phyloP scores from a whole-genome alignment of 345 rosid species.

The Salix udensis region DNA sequence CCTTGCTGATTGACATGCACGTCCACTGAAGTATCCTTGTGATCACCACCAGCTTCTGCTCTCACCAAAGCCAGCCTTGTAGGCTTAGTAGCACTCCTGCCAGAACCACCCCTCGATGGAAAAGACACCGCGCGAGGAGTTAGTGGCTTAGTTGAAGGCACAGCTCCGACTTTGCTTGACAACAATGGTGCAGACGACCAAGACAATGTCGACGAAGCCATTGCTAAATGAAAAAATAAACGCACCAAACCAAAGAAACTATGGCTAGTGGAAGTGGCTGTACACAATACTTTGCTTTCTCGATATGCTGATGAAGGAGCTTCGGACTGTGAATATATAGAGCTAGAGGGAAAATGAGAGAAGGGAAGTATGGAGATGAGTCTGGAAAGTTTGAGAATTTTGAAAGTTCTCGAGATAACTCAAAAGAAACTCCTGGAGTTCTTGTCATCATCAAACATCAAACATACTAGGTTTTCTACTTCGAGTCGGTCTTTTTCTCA shows the following conservation, averaged over 20 bases:
- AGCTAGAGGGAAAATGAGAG: neutral
- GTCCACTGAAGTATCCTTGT: conserved; percentile 45
- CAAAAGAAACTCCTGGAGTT: neutral
- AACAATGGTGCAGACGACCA: conserved; percentile 25
- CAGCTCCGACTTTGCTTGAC: neutral
- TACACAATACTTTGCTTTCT: neutral
- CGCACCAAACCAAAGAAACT: neutral
- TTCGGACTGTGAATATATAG: conserved; percentile 2
- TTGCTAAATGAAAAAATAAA: neutral
- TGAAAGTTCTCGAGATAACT: conserved; percentile 8
- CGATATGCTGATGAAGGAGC: neutral
- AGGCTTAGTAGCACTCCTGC: neutral
- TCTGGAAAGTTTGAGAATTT: conserved; percentile 21
- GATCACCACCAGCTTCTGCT: conserved; percentile 36
- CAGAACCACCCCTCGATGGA: neutral
- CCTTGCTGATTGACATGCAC: conserved; percentile 41
- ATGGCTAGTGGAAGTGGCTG: neutral
- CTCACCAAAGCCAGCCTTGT: conserved; percentile 23
- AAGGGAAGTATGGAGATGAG: conserved; percentile 23
- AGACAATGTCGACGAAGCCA: conserved; percentile 41
- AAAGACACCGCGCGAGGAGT: neutral
- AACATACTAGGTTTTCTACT: neutral
- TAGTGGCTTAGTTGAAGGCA: conserved; percentile 4
- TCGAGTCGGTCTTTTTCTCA: neutral
- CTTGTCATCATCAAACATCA: neutral